Evolutionary conservation across 176 grass and related monocot species (phyloP).

Genomic region (Oryza punctata): DNA sequence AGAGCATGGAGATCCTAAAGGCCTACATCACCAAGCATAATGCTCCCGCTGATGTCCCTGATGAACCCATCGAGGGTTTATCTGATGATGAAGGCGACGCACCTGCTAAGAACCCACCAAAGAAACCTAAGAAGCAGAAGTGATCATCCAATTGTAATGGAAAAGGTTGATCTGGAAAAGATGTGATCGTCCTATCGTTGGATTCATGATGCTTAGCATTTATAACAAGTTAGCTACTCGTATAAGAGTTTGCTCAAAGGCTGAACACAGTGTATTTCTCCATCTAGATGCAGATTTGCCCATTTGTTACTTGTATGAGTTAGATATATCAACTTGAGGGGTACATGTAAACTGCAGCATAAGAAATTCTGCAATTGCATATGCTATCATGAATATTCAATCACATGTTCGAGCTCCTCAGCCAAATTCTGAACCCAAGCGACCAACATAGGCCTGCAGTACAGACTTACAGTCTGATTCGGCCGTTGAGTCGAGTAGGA

Average conservation of each 20-base stretch:
- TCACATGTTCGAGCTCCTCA: not conserved
- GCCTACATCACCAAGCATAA: constrained; percentile 75
- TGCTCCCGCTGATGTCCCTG: constrained; percentile 75
- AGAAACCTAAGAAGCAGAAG: constrained; percentile 81
- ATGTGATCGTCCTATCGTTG: not conserved
- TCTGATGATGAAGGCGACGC: constrained; percentile 48
- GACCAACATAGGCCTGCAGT: not conserved
- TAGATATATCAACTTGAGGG: not conserved
- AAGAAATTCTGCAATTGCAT: not conserved
- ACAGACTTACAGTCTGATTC: not conserved
- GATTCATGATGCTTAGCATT: not conserved
- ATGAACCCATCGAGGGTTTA: constrained; percentile 55
- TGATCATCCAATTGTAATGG: constrained; percentile 15
- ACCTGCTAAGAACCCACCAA: constrained; percentile 51
- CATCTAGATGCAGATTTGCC: not conserved
- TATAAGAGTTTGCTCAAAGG: not conserved
- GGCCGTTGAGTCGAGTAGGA: too few species aligned
- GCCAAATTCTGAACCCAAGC: not conserved
- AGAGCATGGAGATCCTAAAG: constrained; percentile 86
- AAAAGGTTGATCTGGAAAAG: not conserved
- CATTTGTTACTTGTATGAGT: not conserved
- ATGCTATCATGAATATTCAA: not conserved
- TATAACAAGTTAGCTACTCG: not conserved
- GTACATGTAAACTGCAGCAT: not conserved
- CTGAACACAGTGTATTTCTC: not conserved